phyloP scores from a whole-genome alignment of 805 yeast genomes.

The Millerago galiae region DNA sequence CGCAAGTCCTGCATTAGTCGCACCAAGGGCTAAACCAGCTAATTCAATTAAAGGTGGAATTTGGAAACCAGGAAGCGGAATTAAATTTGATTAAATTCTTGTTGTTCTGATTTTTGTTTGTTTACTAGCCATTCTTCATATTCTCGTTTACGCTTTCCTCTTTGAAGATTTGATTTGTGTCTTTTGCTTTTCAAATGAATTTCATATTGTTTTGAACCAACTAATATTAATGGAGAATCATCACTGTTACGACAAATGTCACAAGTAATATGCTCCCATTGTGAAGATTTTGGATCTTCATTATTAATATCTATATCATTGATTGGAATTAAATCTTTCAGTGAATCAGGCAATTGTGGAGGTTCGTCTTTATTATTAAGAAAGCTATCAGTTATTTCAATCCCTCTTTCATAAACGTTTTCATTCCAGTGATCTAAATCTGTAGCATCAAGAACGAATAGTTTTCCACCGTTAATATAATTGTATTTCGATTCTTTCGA shows the following conservation, averaged over 20 bases:
- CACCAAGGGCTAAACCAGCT: conserved; percentile 18
- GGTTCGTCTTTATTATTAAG: conserved; percentile 17
- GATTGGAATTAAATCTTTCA: conserved; percentile 23
- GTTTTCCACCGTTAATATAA: conserved; percentile 53
- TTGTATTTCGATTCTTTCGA: conserved; percentile 37
- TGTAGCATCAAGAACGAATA: conserved; percentile 72
- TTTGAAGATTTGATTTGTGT: conserved; percentile 50
- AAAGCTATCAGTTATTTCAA: conserved; percentile 38
- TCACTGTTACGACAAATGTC: conserved; percentile 52
- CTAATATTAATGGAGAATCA: conserved; percentile 51
- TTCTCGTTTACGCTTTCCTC: conserved; percentile 44
- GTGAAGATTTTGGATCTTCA: conserved; percentile 10
- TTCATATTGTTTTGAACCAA: conserved; percentile 69
- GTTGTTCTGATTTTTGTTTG: conserved; percentile 8
- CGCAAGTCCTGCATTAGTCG: conserved; percentile 15
- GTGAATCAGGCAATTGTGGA: conserved; percentile 32
- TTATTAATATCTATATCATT: background rate
- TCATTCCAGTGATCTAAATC: conserved; percentile 56
- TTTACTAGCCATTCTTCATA: conserved; percentile 38
- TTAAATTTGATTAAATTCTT: conserved; percentile 18
- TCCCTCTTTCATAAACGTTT: conserved; percentile 52
- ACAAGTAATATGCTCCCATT: conserved; percentile 71
- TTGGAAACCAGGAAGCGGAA: conserved; percentile 24
- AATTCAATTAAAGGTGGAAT: conserved; percentile 23
- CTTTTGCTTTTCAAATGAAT: conserved; percentile 62